Evolutionary conservation across 192 early-diverging fungal genomes (phyloP), one percentile per base, ranked within the genome.

Genomic region (Kickxella alabastrina): DNA sequence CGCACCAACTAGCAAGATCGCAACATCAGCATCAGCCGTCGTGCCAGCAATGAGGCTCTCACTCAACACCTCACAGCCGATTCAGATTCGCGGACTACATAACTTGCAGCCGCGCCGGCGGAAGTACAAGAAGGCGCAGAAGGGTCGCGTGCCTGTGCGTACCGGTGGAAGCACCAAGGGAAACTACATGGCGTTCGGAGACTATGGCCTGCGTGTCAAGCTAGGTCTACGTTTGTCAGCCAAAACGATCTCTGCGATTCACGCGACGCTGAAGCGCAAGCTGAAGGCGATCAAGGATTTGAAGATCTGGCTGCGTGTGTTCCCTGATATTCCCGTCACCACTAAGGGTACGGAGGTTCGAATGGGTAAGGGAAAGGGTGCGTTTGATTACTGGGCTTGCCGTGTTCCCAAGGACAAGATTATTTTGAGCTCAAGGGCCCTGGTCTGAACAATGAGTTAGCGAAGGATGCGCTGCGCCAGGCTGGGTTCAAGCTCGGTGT

Each of bases 351-450:
- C 85, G 24, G 95, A 94, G 70, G 81, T 84, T 32, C 84, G 95
- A 77, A 98, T 98, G 95, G 95, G 95, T 54, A 93, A 93, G 75
- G 95, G 95, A 56, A 98, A 98, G 63, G 95, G 95, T 57, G 79
- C 86, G 28, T 83, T 95, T 41, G 93, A 95, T 37, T 95, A 88
- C 77, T 95, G 85, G 83, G 91, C 90, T 1, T 91, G 88, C 48
- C 87, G 91, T 49, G 91, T 95, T 4, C 83, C 88, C 26, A 82
- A 86, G 65, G 92, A 91, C 51, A 83, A 89, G 40, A 88, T 98
- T 51, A 73, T 98, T 32, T 85, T 98, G 62, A 98, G 68, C 79
- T 98, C 34, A 71, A 75, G 28, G 85, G 83, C 8, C 66, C 79
- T 24, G 89, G 88, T n/a, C 79, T 89, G 53, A 79, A 90, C 54